phyloP scores from a whole-genome alignment of 1,139 yeast genomes.

The Yamadazyma epiphylla region DNA sequence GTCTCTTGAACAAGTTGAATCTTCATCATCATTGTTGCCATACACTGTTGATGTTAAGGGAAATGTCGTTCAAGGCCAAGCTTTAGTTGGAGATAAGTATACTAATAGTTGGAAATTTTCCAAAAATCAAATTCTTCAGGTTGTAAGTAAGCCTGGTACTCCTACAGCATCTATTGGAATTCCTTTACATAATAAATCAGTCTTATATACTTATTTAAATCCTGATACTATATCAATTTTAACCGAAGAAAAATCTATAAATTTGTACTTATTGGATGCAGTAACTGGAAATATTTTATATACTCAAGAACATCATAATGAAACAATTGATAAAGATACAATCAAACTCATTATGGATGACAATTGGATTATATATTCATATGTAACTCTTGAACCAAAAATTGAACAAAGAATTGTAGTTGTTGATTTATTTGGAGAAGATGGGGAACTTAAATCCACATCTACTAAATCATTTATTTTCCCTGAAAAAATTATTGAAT shows the following conservation, averaged over 20 bases:
- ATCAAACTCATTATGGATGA: slow-evolving; percentile 68
- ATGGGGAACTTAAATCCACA: slow-evolving; percentile 17
- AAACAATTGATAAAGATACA: slow-evolving; percentile 31
- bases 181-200: slow-evolving; percentile 66
- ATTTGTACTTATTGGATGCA: slow-evolving; percentile 58
- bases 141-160: slow-evolving; percentile 33
- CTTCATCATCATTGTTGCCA: slow-evolving; percentile 18
- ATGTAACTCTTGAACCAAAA: slow-evolving; percentile 48
- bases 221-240: slow-evolving; percentile 64
- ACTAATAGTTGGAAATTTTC: slow-evolving; percentile 27
- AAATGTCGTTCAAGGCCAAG: slow-evolving; percentile 20
- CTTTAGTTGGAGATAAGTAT: slow-evolving; percentile 13
- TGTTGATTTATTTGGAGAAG: slow-evolving; percentile 75
- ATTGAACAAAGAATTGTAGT: slow-evolving; percentile 61
- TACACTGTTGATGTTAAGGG: slow-evolving; percentile 13
- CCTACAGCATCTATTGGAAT: slow-evolving; percentile 65
- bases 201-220: slow-evolving; percentile 78
- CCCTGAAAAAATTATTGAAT: slow-evolving; percentile 50
- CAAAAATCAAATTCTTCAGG: slow-evolving; percentile 12
- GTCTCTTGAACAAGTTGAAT: neutral
- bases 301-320: slow-evolving; percentile 40
- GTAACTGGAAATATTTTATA: slow-evolving; percentile 65
- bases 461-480: slow-evolving; percentile 53
- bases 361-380: slow-evolving; percentile 77
- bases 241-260: slow-evolving; percentile 34